Conservation (phyloP, 495 filamentous ascomycete genomes). For the Talaromyces trachyspermus region DNA sequence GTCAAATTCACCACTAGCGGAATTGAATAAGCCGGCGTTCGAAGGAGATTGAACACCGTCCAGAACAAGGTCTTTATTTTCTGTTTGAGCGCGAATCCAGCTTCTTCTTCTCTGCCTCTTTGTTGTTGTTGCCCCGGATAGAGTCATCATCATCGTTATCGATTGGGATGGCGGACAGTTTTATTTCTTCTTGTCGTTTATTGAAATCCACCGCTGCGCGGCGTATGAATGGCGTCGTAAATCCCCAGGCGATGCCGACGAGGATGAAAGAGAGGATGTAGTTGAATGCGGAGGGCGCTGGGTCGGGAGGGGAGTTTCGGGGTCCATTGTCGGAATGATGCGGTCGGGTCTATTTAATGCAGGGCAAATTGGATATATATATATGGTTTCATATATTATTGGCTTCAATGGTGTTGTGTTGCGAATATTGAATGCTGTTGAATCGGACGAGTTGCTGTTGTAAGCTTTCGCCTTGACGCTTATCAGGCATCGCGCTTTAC, state of each 20-base stretch:
- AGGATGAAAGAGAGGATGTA: constrained; percentile 84
- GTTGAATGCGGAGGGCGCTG: constrained; percentile 58
- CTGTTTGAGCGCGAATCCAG: constrained; percentile 35
- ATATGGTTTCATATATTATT: too few species aligned
- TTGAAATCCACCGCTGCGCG: constrained; percentile 53
- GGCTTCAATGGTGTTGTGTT: too few species aligned
- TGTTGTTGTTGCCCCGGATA: constrained; percentile 2
- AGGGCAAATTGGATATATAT: too few species aligned
- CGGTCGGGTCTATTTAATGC: too few species aligned
- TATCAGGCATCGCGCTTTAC: too few species aligned
- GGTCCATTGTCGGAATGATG: constrained; percentile 19
- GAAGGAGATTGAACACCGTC: constrained; percentile 69
- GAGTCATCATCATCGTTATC: constrained; percentile 1
- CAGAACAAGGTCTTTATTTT: constrained; percentile 54
- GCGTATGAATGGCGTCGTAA: constrained; percentile 53
- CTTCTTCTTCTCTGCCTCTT: constrained; percentile 6
- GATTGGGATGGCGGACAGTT: constrained; percentile 13
- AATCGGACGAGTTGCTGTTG: too few species aligned
- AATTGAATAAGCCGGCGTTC: constrained; percentile 74
- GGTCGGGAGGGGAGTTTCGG: constrained; percentile 20
- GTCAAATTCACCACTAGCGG: constrained; percentile 86
- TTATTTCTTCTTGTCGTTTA: constrained; percentile 33
- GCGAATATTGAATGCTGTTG: too few species aligned
- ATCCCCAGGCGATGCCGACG: constrained; percentile 82
- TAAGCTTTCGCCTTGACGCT: too few species aligned